Conservation (phyloP, 108 stramenopile genomes). For the Nitzschia putrida region DNA sequence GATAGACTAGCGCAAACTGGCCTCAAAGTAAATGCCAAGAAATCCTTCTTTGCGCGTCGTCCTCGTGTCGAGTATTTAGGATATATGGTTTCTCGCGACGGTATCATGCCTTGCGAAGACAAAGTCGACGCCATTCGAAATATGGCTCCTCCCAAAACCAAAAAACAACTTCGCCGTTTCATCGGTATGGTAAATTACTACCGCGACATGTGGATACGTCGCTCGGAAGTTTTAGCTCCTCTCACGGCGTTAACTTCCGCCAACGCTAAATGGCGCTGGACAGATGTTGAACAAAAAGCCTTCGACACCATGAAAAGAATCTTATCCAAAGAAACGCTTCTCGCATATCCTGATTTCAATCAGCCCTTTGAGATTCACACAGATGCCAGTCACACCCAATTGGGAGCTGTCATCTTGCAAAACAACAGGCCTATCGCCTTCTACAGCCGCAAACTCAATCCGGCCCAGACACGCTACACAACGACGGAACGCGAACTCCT, state of each 20-base stretch:
- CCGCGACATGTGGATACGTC: no score
- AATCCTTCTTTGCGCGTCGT: slow-evolving; percentile 15
- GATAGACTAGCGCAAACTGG: slow-evolving; percentile 8
- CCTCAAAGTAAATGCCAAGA: slow-evolving; percentile 24
- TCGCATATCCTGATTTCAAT: slow-evolving; percentile 34
- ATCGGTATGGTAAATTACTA: slow-evolving; percentile 29
- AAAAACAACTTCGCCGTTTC: slow-evolving; percentile 18
- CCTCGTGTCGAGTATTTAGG: slow-evolving; percentile 25
- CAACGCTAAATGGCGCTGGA: slow-evolving; percentile 9
- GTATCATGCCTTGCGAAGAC: slow-evolving; percentile 4
- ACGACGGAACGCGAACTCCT: slow-evolving; percentile 54
- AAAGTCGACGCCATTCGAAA: slow-evolving; percentile 20
- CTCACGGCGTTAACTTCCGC: slow-evolving; percentile 9
- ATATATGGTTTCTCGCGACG: slow-evolving; percentile 1
- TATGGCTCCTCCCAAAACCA: slow-evolving; percentile 7
- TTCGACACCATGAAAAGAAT: slow-evolving; percentile 41
- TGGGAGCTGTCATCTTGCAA: slow-evolving; percentile 48
- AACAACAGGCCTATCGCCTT: slow-evolving; percentile 38
- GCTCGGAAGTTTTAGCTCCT: slow-evolving; percentile 22
- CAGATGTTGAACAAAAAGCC: slow-evolving; percentile 27
- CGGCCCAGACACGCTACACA: slow-evolving; percentile 35
- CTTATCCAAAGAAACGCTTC: slow-evolving; percentile 16
- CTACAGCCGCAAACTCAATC: slow-evolving; percentile 34
- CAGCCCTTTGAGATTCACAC: slow-evolving; percentile 39
- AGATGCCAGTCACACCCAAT: slow-evolving; percentile 38